Evolutionary conservation across 306 rosid species (phyloP).

Genomic region (Cyclanthera cordifolia): DNA sequence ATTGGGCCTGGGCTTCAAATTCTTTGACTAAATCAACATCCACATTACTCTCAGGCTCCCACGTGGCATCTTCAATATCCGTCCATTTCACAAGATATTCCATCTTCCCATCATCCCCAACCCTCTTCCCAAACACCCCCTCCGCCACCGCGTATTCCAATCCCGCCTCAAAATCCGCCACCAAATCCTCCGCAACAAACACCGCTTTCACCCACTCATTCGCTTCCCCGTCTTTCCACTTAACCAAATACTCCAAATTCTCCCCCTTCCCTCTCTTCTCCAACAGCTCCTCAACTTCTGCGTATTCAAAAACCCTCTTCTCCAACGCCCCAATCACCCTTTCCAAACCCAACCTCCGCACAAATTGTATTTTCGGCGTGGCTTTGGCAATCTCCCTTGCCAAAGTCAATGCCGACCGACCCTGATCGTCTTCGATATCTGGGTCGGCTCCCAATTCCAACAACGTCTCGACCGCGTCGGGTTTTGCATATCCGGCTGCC

Average conservation of each 20-base stretch:
- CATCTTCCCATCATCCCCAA: constrained; percentile 47
- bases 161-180: constrained; percentile 64
- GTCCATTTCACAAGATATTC: constrained; percentile 78
- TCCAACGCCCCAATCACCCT: constrained; percentile 38
- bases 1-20: constrained; percentile 23
- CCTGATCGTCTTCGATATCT: constrained; percentile 38
- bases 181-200: constrained; percentile 59
- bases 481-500: constrained; percentile 71
- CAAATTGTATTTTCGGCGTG: constrained; percentile 63
- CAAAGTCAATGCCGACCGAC: constrained; percentile 48
- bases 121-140: constrained; percentile 49
- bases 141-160: constrained; percentile 83
- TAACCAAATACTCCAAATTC: constrained; percentile 53
- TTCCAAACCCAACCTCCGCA: constrained; percentile 51
- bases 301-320: constrained; percentile 53
- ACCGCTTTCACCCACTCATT: constrained; percentile 68
- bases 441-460: constrained; percentile 58
- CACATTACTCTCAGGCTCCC: constrained; percentile 84
- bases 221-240: constrained; percentile 69
- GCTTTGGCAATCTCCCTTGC: constrained; percentile 43
- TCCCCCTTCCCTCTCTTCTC: constrained; percentile 76
- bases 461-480: constrained; percentile 44
- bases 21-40: constrained; percentile 43
- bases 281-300: constrained; percentile 57
- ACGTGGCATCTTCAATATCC: constrained; percentile 67